Evolutionary conservation across 192 early-diverging fungal species (phyloP), one percentile per base, ranked within the genome.

Genomic region (Coemansia sp.): DNA sequence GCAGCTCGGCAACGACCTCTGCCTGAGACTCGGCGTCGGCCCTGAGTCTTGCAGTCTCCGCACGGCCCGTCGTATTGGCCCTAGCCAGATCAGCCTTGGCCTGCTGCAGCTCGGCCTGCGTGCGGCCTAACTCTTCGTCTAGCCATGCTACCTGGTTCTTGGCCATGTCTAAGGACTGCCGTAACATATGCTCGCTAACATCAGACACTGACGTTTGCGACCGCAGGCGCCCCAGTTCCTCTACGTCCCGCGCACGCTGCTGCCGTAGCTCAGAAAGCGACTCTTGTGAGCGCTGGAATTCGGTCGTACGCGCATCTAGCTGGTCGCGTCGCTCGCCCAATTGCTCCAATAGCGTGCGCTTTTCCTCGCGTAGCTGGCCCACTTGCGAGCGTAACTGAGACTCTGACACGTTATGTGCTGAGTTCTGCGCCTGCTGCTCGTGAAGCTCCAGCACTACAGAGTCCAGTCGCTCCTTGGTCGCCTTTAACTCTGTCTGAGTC

Each of bases 81-180:
- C 78, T 57, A 16, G 74, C 74, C 15, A 77, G 61, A 65, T 84
- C 82, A 1, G 74, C 46, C 46, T 69, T 69, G 9, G 78, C 75
- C 63, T 70, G 68, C 74, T 84, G 82, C 74, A 80, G 62, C 63
- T 80, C 73, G 1, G 74, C 53, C 44, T 84, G 82, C 39, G 82
- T 72, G 44, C 72, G 73, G 33, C 75, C 76, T 58, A 93, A 72
- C 65, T 94, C 92, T n/a, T 81, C 79, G 73, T 87, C 91, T 20
- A 89, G 69, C 93, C 90, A 94, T 11, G 87, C 83, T 27, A 76
- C 80, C 64, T 87, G 86, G 66, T 84, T 85, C 46, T 85, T 81
- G 24, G 87, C 68, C 71, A 92, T 76, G 13, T 85, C 81, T 12
- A 89, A 53, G 62, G 91, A 88, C 76, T 92, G 88, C 43, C 90